Evolutionary conservation across 495 filamentous ascomycete genomes (phyloP), one percentile per base, ranked within the genome.

Genomic region (Aspergillus egyptiacus): DNA sequence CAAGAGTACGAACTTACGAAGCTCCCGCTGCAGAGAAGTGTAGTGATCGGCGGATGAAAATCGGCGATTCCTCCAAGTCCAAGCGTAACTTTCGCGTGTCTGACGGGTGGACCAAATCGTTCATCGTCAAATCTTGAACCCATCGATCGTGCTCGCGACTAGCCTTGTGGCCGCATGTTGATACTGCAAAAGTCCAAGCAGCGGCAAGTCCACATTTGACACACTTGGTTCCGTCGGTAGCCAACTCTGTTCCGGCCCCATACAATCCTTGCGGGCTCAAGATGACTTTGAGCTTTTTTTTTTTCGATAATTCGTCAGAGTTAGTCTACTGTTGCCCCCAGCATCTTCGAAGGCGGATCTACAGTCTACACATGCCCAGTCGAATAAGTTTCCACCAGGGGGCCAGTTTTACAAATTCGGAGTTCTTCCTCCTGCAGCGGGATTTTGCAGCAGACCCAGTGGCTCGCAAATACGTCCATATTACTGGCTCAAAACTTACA

Each of bases 101-200:
- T n/a, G n/a, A n/a, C n/a, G n/a, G n/a, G n/a, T n/a, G n/a, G n/a
- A n/a, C n/a, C n/a, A n/a, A n/a, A 33, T 18, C 41, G 33, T 33
- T 33, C 41, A 44, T 44, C 28, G 19, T 22, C 27, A 28, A 33
- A 33, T 33, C n/a, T n/a, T n/a, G n/a, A n/a, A n/a, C n/a, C n/a
- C 28, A 20, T 33, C 41, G 41, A 44, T 44, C 41, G 41, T 19
- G 41, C 33, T 44, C 41, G 28, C n/a, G n/a, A n/a, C n/a, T n/a
- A n/a, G n/a, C 33, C 28, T 30, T 31, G 27, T 31, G 3, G 1
- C n/a, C n/a, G n/a, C n/a, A n/a, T n/a, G n/a, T n/a, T n/a, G n/a
- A n/a, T n/a, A n/a, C n/a, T n/a, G n/a, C n/a, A n/a, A n/a, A n/a
- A 33, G 28, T 44, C 8, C 27, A 18, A 22, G 17, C 28, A 31